These are phyloP conservation scores for Paralagenidium karlingii DNA, from an alignment of 352 stramenopile genomes.

Conservation along the genomic window DNA sequence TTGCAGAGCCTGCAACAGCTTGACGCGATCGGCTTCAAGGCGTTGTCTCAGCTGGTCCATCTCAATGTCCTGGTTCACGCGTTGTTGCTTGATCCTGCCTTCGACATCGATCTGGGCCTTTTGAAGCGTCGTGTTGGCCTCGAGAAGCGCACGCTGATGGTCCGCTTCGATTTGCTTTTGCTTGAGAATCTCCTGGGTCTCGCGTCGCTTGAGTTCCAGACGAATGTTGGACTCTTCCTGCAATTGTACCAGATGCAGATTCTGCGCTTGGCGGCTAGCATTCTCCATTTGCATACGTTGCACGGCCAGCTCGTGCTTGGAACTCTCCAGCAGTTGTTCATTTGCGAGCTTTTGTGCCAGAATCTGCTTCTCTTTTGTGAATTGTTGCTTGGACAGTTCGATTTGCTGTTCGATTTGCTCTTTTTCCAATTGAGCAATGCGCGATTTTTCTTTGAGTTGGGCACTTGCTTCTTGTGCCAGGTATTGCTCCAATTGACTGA, in stretches of 20 bases:
- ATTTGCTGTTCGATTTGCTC: slow-evolving; percentile 17
- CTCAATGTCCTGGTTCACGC: slow-evolving; percentile 58
- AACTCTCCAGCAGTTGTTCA: slow-evolving; percentile 31
- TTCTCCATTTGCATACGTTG: slow-evolving; percentile 33
- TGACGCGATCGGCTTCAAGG: slow-evolving; percentile 47
- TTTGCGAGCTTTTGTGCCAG: slow-evolving; percentile 23
- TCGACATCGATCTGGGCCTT: slow-evolving; percentile 52
- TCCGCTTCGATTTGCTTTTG: slow-evolving; percentile 36
- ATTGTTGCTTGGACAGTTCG: slow-evolving; percentile 21
- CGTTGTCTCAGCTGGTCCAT: slow-evolving; percentile 43
- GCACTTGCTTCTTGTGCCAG: slow-evolving; percentile 49
- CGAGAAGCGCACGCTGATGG: slow-evolving; percentile 25
- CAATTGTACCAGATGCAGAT: slow-evolving; percentile 38
- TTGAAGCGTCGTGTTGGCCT: slow-evolving; percentile 45
- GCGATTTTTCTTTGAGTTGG: slow-evolving; percentile 44
- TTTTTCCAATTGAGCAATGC: slow-evolving; percentile 33
- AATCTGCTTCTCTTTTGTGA: slow-evolving; percentile 39
- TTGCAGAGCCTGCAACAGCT: slow-evolving; percentile 50
- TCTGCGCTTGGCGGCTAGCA: slow-evolving; percentile 22
- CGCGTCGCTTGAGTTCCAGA: slow-evolving; percentile 32
- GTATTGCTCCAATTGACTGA: slow-evolving; percentile 29
- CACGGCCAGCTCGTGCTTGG: slow-evolving; percentile 32
- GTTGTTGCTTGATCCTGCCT: slow-evolving; percentile 51
- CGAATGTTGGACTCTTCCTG: slow-evolving; percentile 48
- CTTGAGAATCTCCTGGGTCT: slow-evolving; percentile 50